Percentiles rank a stretch among this genome's conserved stretches.
phyloP scores from a whole-genome alignment of 805 yeast species.

The Candida jianshihensis region DNA sequence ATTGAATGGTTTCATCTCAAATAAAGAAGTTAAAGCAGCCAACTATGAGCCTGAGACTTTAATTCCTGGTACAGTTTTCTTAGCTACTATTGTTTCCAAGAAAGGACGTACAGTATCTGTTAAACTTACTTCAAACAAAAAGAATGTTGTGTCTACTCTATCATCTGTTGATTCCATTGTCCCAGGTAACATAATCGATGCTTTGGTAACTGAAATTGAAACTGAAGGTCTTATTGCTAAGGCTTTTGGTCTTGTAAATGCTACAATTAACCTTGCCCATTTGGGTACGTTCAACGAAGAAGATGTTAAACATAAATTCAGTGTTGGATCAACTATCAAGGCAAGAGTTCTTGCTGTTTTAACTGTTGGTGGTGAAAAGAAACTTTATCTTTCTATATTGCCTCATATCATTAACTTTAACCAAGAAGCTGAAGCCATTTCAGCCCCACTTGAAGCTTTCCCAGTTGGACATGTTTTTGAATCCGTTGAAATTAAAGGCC shows the following conservation, averaged over 20 bases:
- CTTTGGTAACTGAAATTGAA: conserved; percentile 53
- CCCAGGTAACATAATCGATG: conserved; percentile 81
- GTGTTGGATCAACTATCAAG: conserved; percentile 59
- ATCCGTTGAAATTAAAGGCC: conserved; percentile 50
- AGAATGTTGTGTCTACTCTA: conserved; percentile 47
- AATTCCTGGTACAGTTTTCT: conserved; percentile 59
- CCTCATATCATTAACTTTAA: conserved; percentile 42
- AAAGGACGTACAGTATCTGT: conserved; percentile 54
- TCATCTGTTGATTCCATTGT: conserved; percentile 73
- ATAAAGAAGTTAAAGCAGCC: conserved; percentile 48
- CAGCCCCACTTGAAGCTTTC: conserved; percentile 53
- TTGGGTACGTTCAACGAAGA: conserved; percentile 38
- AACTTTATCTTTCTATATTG: conserved; percentile 55
- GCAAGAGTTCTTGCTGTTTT: conserved; percentile 66
- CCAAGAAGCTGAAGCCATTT: conserved; percentile 18
- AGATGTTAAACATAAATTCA: conserved; percentile 51
- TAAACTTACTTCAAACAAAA: conserved; percentile 36
- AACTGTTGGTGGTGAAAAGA: conserved; percentile 45
- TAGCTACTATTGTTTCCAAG: conserved; percentile 49
- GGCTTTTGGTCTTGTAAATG: conserved; percentile 69
- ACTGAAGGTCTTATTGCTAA: conserved; percentile 63
- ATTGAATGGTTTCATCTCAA: conserved; percentile 66
- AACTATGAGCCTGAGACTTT: conserved; percentile 30
- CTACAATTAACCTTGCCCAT: conserved; percentile 64
- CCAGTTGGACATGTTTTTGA: conserved; percentile 70